A percentile compares a stretch with the other conserved stretches of the same genome.
phyloP scores from a whole-genome alignment of 2,329 filamentous ascomycete species.

The Colletotrichum sp. region DNA sequence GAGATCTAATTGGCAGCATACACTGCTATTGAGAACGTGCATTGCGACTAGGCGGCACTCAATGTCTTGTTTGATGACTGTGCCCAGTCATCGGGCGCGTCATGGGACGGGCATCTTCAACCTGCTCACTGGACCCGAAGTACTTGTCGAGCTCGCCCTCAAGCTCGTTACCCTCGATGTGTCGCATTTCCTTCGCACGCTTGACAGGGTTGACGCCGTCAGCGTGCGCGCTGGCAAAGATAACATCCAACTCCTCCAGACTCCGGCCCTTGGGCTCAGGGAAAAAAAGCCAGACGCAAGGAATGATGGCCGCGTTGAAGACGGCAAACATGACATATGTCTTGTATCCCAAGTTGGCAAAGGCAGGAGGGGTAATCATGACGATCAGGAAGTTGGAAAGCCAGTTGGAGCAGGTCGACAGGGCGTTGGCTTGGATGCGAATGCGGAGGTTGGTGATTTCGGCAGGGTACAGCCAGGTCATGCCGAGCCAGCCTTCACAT shows the following conservation, averaged over 20 bases:
- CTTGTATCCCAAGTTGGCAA: constrained; percentile 56
- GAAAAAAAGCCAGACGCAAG: constrained; percentile 56
- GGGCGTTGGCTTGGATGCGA: constrained; percentile 66
- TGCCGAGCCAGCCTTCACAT: constrained; percentile 55
- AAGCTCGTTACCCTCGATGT: constrained; percentile 23
- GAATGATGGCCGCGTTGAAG: constrained; percentile 58
- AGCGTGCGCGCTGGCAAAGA: constrained; percentile 33
- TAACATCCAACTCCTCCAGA: constrained; percentile 66
- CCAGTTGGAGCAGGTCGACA: constrained; percentile 67
- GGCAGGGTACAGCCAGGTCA: constrained; percentile 67
- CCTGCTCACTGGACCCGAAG: constrained; percentile 24
- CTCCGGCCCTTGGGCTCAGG: constrained; percentile 59
- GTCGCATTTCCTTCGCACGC: constrained; percentile 28
- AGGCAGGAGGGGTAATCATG: constrained; percentile 68
- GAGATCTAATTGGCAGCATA: neutral
- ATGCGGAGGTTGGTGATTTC: constrained; percentile 66
- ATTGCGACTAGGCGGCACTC: neutral
- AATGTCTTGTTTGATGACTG: neutral
- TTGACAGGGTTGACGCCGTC: constrained; percentile 31
- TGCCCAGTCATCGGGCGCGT: constrained; percentile 5
- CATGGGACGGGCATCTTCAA: constrained; percentile 20
- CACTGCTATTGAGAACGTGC: neutral
- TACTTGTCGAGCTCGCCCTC: constrained; percentile 33
- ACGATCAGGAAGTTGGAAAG: constrained; percentile 69
- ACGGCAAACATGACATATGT: constrained; percentile 62